Evolutionary conservation across 2,329 filamentous ascomycete species (phyloP), one percentile per base, ranked within the genome.

Genomic region (Colletotrichum costaricense): DNA sequence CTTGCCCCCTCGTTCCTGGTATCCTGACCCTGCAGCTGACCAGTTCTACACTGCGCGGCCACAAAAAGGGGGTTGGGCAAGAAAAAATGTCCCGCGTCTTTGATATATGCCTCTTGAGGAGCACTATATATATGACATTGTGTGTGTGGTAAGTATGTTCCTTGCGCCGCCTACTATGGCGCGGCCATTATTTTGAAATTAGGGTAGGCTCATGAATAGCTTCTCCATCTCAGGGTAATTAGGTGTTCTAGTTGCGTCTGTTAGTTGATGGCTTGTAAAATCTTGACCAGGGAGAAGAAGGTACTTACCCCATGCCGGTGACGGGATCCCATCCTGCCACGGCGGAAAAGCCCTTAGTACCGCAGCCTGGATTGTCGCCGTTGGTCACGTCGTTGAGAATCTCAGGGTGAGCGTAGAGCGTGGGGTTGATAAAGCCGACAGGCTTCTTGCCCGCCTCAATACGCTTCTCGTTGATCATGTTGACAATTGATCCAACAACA

Each of bases 401-500:
- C 42, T 79, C 78, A 1, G 80, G 79, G 63, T 81, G 77, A 22
- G 72, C 63, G 58, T 81, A 81, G 3, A 75, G 65, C 11, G 62
- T 64, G 5, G 73, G 73, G 33, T 75, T 75, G 62, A 75, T 69
- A 9, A 73, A 69, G 57, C 80, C 80, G 2, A 81, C 74, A 0
- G 77, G 69, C 11, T 76, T 73, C 77, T 81, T 82, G 9, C 78
- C 78, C 1, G 74, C 77, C n/a, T 69, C 68, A 57, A 81, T 56
- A 11, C 79, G 75, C 74, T 79, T 78, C 54, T 78, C 79, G 30
- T 81, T 82, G 7, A 81, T 77, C 58, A 81, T 74, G n/a, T 76
- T 79, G 55, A 83, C 74, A 66, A 85, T 80, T 46, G 77, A 76
- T 5, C 76, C 81, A n/a, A 82, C 80, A 16, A 80, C 77, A 2